These are phyloP conservation scores for Trichosporon coremiiforme DNA, from an alignment of 1,284 basidiomycete genomes.

Conservation along the genomic window DNA sequence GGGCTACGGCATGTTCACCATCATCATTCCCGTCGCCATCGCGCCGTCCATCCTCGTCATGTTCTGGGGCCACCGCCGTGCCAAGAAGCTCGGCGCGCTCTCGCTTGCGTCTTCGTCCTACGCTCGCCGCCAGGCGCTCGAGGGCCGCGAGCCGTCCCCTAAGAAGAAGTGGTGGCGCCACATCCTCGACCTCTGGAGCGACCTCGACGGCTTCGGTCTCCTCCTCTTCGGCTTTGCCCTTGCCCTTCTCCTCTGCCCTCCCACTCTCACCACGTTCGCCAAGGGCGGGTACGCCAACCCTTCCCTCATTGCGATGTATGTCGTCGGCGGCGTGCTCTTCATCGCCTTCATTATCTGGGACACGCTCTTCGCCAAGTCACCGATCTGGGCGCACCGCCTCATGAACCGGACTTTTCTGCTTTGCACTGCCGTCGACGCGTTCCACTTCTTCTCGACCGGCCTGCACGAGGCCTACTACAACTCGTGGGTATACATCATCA, in stretches of 20 bases:
- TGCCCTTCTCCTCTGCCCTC: slow-evolving; percentile 67
- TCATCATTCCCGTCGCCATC: slow-evolving; percentile 32
- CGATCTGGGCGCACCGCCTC: slow-evolving; percentile 62
- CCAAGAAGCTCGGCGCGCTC: slow-evolving; percentile 47
- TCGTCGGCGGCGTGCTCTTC: slow-evolving; percentile 56
- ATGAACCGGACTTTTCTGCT: slow-evolving; percentile 59
- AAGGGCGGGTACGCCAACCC: slow-evolving; percentile 54
- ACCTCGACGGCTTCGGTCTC: slow-evolving; percentile 64
- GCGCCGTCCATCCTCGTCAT: slow-evolving; percentile 47
- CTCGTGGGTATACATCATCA: slow-evolving; percentile 55
- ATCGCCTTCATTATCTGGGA: slow-evolving; percentile 58
- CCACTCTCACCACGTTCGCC: slow-evolving; percentile 62
- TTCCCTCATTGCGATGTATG: slow-evolving; percentile 52
- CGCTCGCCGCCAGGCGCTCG: slow-evolving; percentile 27
- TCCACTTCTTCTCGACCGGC: slow-evolving; percentile 53
- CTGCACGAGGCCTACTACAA: slow-evolving; percentile 53
- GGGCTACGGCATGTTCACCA: slow-evolving; percentile 60
- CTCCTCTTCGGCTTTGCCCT: slow-evolving; percentile 66
- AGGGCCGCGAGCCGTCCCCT: slow-evolving; percentile 20
- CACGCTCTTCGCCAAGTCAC: slow-evolving; percentile 54
- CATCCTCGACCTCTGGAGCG: slow-evolving; percentile 36
- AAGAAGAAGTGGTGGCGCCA: slow-evolving; percentile 26
- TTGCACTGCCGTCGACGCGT: slow-evolving; percentile 51
- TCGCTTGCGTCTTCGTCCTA: slow-evolving; percentile 49
- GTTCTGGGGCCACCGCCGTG: slow-evolving; percentile 52